Conservation (phyloP, 2,329 filamentous ascomycete species). For the Colletotrichum higginsianum region DNA sequence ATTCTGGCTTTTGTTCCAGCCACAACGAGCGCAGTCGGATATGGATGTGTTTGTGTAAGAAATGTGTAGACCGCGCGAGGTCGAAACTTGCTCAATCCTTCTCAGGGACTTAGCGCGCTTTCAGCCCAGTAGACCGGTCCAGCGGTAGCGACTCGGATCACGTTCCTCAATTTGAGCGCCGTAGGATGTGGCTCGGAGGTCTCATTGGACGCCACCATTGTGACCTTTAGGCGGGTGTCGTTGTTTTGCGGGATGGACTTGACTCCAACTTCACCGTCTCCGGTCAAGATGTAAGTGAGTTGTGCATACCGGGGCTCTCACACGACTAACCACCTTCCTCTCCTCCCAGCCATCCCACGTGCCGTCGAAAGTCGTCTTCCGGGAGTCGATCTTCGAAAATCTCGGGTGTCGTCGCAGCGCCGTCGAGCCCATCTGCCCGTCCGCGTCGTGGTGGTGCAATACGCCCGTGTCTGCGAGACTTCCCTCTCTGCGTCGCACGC, state of each 20-base stretch:
- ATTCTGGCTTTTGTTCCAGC: not conserved
- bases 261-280: not conserved
- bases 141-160: constrained; percentile 10
- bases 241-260: not conserved
- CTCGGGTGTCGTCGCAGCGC: too few species aligned
- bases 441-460: too few species aligned
- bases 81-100: constrained; percentile 18
- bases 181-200: not conserved
- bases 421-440: too few species aligned
- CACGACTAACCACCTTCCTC: not conserved
- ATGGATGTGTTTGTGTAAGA: too few species aligned
- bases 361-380: too few species aligned
- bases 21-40: not conserved
- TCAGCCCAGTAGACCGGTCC: not conserved
- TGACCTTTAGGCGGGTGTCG: too few species aligned
- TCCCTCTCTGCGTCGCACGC: too few species aligned
- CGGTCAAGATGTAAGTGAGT: not conserved
- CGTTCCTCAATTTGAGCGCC: not conserved
- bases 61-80: not conserved
- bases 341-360: not conserved
- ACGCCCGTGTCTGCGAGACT: too few species aligned
- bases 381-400: too few species aligned
- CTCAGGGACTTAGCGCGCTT: constrained; percentile 7
- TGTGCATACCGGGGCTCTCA: not conserved
- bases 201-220: not conserved